These are phyloP conservation scores for Pseudocercospora fuligena DNA, from an alignment of 2,329 filamentous ascomycete species.

Conservation along the genomic window DNA sequence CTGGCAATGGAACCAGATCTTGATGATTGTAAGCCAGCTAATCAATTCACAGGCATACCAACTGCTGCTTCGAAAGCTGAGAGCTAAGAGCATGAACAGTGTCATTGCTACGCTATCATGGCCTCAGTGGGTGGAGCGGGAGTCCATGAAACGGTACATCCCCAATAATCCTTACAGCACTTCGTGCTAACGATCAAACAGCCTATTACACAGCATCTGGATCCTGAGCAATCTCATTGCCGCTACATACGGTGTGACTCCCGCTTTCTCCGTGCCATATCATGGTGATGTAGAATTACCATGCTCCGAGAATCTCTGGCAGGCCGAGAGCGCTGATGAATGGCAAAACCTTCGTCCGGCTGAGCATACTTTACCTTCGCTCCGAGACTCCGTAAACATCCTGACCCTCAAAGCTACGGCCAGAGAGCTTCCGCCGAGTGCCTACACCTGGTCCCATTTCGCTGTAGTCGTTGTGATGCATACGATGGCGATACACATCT, in stretches of 20 bases:
- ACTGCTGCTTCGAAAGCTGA: not conserved
- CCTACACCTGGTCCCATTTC: not conserved
- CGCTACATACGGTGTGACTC: not conserved
- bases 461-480: slow-evolving; percentile 4
- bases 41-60: not conserved
- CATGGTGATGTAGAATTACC: slow-evolving; percentile 4
- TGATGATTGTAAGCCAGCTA: not conserved
- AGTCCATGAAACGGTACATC: not conserved
- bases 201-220: not conserved
- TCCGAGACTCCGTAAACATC: not conserved
- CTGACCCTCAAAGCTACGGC: not conserved
- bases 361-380: not conserved
- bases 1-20: not conserved
- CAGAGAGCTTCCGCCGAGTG: not conserved
- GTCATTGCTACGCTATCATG: not conserved
- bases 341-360: not conserved
- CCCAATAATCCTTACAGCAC: not conserved
- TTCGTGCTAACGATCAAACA: not conserved
- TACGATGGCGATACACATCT: slow-evolving; percentile 7
- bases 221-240: slow-evolving; percentile 1
- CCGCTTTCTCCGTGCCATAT: not conserved
- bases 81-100: not conserved
- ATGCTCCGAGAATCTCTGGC: slow-evolving; percentile 1
- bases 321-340: not conserved
- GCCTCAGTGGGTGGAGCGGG: not conserved